Evolutionary conservation across 2,329 filamentous ascomycete species (phyloP).

Genomic region (Exophiala phaeomuriformis): DNA sequence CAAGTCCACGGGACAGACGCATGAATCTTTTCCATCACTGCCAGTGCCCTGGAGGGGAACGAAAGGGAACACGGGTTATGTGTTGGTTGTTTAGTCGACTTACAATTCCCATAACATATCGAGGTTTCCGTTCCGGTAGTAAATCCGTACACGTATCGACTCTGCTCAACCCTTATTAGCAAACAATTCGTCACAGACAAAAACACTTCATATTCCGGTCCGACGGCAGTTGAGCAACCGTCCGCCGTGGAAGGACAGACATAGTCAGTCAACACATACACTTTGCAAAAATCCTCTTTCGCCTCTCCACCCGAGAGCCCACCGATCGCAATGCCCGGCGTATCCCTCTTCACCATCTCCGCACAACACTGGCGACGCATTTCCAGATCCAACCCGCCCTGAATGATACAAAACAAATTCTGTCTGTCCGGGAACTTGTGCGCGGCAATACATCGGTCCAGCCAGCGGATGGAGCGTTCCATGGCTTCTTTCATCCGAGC

Average conservation of each 20-base stretch:
- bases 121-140: conserved; percentile 83
- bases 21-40: too few relatives aligned
- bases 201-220: conserved; percentile 1
- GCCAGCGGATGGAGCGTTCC: conserved; percentile 88
- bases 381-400: conserved; percentile 84
- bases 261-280: conserved; percentile 38
- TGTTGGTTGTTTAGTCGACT: conserved; percentile 27
- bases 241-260: too few relatives aligned
- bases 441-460: conserved; percentile 87
- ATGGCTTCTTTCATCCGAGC: conserved; percentile 88
- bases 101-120: conserved; percentile 96
- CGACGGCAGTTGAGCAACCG: too few relatives aligned
- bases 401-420: conserved; percentile 97
- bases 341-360: conserved; percentile 83
- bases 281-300: conserved; percentile 84
- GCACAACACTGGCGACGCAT: conserved; percentile 75
- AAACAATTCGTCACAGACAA: conserved; percentile 4
- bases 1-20: too few relatives aligned
- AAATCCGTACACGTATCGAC: conserved; percentile 78
- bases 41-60: neutral
- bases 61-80: neutral
- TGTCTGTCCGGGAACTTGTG: conserved; percentile 76
- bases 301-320: conserved; percentile 91
- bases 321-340: conserved; percentile 93
- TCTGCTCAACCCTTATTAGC: conserved; percentile 27